phyloP scores from a whole-genome alignment of 257 asterid genomes.

The Echites panduratus region DNA sequence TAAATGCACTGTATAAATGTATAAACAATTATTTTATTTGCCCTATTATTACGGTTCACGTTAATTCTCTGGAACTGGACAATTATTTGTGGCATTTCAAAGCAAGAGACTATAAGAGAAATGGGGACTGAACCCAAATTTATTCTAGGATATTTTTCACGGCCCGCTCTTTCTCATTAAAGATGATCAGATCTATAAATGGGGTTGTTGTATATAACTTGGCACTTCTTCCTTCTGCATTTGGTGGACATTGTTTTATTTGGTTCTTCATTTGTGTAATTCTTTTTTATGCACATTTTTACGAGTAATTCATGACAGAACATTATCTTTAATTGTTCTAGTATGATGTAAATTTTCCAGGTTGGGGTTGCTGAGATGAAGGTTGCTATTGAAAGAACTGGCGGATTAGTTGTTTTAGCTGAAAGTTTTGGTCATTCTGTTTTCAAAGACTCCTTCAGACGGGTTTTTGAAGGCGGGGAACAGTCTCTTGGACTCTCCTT shows the following conservation, averaged over 20 bases:
- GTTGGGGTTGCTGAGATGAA: slow-evolving; percentile 99
- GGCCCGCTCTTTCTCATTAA: neutral
- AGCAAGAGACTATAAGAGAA: neutral
- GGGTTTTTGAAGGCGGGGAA: slow-evolving; percentile 76
- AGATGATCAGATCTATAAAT: neutral
- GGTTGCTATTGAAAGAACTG: slow-evolving; percentile 92
- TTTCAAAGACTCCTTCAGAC: slow-evolving; percentile 88
- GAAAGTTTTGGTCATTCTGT: slow-evolving; percentile 99
- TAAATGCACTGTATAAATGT: neutral
- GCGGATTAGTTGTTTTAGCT: slow-evolving; percentile 88
- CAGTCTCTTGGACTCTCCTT: slow-evolving; percentile 89
- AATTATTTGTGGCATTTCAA: too few species aligned
- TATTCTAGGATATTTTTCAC: neutral
- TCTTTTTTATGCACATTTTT: neutral
- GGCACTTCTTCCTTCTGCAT: neutral
- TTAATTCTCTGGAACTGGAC: too few species aligned
- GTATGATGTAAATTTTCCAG: slow-evolving; percentile 32
- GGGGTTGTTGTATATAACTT: neutral
- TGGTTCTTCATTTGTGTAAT: neutral
- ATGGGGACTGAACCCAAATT: neutral
- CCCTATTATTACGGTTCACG: neutral
- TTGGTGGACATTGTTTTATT: neutral
- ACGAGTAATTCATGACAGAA: neutral
- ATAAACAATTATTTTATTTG: neutral
- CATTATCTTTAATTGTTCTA: slow-evolving; percentile 4